Evolutionary conservation across 2,329 filamentous ascomycete genomes (phyloP).

Genomic region (Botrytis hyacinthi): DNA sequence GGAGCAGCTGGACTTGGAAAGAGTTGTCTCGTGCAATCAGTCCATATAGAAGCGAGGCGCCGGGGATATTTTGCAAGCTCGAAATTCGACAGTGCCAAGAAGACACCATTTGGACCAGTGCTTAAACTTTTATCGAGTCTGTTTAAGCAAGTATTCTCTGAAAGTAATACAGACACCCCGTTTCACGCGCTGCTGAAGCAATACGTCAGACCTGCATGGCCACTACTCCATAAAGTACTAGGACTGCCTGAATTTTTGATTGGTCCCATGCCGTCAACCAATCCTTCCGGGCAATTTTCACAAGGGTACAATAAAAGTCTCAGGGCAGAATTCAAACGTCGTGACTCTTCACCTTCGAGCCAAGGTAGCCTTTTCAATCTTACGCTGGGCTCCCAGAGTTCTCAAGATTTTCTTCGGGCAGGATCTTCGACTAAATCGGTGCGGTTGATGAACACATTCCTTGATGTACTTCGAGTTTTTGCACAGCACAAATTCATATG

Average conservation of each 20-base stretch:
- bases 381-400: constrained; percentile 47
- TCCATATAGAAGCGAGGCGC: constrained; percentile 58
- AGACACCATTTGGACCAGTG: constrained; percentile 61
- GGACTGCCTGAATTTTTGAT: constrained; percentile 69
- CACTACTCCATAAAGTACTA: constrained; percentile 59
- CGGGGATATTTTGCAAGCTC: constrained; percentile 64
- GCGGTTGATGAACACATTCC: constrained; percentile 80
- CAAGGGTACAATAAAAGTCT: constrained; percentile 36
- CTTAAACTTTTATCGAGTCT: constrained; percentile 64
- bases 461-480: constrained; percentile 81
- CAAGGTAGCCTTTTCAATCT: constrained; percentile 27
- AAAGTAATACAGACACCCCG: constrained; percentile 61
- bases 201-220: constrained; percentile 63
- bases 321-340: constrained; percentile 30
- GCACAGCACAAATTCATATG: constrained; percentile 83
- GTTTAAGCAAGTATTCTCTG: constrained; percentile 66
- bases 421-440: constrained; percentile 62
- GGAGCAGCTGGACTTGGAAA: constrained; percentile 64
- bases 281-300: constrained; percentile 25
- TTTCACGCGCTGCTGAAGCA: constrained; percentile 62
- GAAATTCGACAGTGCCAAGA: constrained; percentile 62
- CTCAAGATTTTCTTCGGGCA: constrained; percentile 59
- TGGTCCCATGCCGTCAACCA: constrained; percentile 38
- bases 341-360: constrained; percentile 36
- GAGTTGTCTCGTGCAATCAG: constrained; percentile 61